These are phyloP conservation scores for Goffeauzyma gilvescens DNA, from an alignment of 768 basidiomycete genomes.

Conservation along the genomic window DNA sequence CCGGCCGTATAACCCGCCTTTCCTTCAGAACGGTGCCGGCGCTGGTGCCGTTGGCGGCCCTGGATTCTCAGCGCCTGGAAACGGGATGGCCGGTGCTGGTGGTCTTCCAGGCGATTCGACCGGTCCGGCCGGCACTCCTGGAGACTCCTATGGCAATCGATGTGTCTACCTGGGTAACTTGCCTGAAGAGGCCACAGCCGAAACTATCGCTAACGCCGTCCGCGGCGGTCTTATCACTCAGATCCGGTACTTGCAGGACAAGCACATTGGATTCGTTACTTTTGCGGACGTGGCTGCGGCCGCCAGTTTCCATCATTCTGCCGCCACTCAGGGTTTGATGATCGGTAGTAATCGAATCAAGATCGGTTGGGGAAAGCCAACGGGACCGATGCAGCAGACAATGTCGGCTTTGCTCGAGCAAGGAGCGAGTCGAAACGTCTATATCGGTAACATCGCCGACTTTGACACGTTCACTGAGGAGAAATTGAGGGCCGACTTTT, in stretches of 20 bases:
- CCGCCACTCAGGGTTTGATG: conserved; percentile 70
- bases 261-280: conserved; percentile 93
- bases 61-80: not conserved
- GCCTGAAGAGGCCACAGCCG: conserved; percentile 81
- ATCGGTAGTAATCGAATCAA: conserved; percentile 86
- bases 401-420: conserved; percentile 65
- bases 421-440: conserved; percentile 90
- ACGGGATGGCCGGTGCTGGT: not conserved
- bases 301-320: conserved; percentile 82
- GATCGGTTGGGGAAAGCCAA: conserved; percentile 94
- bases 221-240: conserved; percentile 93
- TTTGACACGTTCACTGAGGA: conserved; percentile 82
- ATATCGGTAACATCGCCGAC: conserved; percentile 87
- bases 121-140: not conserved
- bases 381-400: too few species aligned
- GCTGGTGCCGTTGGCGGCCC: conserved; percentile 20
- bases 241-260: conserved; percentile 86
- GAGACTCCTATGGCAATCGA: conserved; percentile 56
- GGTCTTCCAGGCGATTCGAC: conserved; percentile 26
- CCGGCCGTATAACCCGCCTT: conserved; percentile 21
- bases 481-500: conserved; percentile 76
- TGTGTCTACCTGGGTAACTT: conserved; percentile 94
- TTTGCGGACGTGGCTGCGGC: conserved; percentile 88
- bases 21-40: conserved; percentile 19
- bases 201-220: conserved; percentile 90